A percentile compares a stretch with the other conserved stretches of the same genome.
Conservation (phyloP, 2,329 filamentous ascomycete genomes). For the Uncinocarpus reesii region DNA sequence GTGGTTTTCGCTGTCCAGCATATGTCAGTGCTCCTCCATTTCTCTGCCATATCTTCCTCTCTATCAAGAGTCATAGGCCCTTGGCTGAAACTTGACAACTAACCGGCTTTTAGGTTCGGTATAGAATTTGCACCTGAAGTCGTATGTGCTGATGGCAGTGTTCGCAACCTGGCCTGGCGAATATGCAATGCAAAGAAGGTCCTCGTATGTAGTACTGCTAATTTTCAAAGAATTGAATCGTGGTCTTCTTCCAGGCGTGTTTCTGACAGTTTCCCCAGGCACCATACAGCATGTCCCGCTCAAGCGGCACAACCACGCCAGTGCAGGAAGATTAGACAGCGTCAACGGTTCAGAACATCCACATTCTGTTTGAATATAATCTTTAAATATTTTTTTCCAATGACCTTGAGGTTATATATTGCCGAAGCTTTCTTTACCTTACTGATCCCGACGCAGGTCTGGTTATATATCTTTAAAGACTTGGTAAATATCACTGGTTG, state of each 20-base stretch:
- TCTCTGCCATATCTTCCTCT: too few species aligned
- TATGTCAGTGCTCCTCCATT: conserved; percentile 53
- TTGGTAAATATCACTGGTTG: too few species aligned
- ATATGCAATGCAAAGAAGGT: conserved; percentile 95
- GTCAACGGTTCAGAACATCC: too few species aligned
- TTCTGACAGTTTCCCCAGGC: conserved; percentile 40
- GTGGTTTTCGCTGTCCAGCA: conserved; percentile 91
- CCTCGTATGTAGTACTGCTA: conserved; percentile 50
- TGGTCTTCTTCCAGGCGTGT: neutral
- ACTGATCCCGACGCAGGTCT: too few species aligned
- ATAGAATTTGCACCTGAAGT: conserved; percentile 91
- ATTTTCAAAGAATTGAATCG: neutral
- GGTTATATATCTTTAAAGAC: too few species aligned
- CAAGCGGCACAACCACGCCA: conserved; percentile 53
- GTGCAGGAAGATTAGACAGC: conserved; percentile 22
- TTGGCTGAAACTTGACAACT: too few species aligned
- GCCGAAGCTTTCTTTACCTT: too few species aligned
- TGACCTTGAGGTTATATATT: too few species aligned
- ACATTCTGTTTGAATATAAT: too few species aligned
- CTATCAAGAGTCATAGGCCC: too few species aligned
- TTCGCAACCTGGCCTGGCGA: conserved; percentile 83
- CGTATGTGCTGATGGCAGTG: conserved; percentile 81
- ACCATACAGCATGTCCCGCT: conserved; percentile 60
- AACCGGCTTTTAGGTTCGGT: conserved; percentile 52
- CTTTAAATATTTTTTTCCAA: too few species aligned